Percentiles rank a stretch among this genome's conserved stretches.
Conservation (phyloP, 2,329 filamentous ascomycete genomes). For the Hirsutella minnesotensis region DNA sequence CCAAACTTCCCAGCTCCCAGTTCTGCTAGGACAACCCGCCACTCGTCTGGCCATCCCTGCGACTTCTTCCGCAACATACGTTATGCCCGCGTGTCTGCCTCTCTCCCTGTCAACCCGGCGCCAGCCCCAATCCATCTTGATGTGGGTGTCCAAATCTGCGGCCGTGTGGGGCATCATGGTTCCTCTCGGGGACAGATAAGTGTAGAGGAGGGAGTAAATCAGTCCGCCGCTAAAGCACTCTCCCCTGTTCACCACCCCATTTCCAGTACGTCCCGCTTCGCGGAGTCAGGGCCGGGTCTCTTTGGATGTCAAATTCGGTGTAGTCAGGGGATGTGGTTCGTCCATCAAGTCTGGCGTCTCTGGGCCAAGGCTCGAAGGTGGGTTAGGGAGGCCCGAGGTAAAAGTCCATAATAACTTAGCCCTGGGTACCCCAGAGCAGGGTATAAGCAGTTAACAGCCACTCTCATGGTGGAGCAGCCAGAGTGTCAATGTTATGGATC, state of each 20-base stretch:
- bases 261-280: not conserved
- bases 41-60: too few species aligned
- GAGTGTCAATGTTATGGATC: too few species aligned
- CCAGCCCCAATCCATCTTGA: constrained; percentile 8
- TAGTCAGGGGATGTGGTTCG: constrained; percentile 21
- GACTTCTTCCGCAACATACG: too few species aligned
- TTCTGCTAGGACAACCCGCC: too few species aligned
- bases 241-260: not conserved
- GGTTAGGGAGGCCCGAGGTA: not conserved
- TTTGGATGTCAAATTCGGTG: constrained; percentile 22
- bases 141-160: constrained; percentile 24
- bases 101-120: not conserved
- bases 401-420: not conserved
- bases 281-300: not conserved
- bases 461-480: too few species aligned
- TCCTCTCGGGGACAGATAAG: constrained; percentile 25
- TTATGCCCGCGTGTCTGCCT: too few species aligned
- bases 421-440: too few species aligned
- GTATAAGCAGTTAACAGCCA: too few species aligned
- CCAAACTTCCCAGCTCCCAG: too few species aligned
- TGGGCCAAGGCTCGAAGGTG: not conserved
- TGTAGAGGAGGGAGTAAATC: constrained; percentile 9
- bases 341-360: constrained; percentile 1
- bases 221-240: constrained; percentile 15
- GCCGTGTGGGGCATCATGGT: constrained; percentile 27